Evolutionary conservation across 371 early-diverging fungal genomes (phyloP), one percentile per base, ranked within the genome.

Genomic region (Fennellomyces sp.): DNA sequence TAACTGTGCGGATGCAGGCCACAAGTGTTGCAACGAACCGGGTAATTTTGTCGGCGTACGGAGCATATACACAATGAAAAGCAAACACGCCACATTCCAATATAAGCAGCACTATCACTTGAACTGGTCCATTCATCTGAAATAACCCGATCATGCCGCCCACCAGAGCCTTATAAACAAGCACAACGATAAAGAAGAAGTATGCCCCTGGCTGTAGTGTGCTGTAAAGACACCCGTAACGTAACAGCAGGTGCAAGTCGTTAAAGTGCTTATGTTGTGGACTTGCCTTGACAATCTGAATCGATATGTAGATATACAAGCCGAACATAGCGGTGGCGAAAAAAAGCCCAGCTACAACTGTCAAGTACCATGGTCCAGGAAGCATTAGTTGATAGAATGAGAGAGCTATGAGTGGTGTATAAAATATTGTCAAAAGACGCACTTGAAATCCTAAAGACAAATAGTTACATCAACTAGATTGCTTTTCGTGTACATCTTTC

Each of bases 101-200:
- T 15, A 41, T 41, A 5, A 41, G 41, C 41, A 41, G 36, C 17
- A 60, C 59, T 23, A 60, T 35, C 47, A 54, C 47, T 61, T 63
- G 68, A 29, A 56, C 52, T n/a, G 45, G 23, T 5, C 66, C 60
- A 23, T 51, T 58, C 13, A 38, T 30, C 13, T 51, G 50, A 23
- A 63, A 63, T 13, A 63, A 50, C 1, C 64, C 64, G 17, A 57
- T 30, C 64, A 63, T 63, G 2, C 49, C 51, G 13, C 58, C 64
- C 11, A 63, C 25, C 19, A 63, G 50, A 7, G 52, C 28, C 25
- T 57, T 57, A 21, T 50, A 36, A 5, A 63, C 23, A 8, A 73
- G 63, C 3, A 53, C 15, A 41, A 41, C 5, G 21, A 41, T 41
- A 10, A 41, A 41, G 10, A 41, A 41, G 2, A 19, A 41, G 15